Evolutionary conservation across 1,284 basidiomycete species (phyloP).

Genomic region (Trametes versicolor): DNA sequence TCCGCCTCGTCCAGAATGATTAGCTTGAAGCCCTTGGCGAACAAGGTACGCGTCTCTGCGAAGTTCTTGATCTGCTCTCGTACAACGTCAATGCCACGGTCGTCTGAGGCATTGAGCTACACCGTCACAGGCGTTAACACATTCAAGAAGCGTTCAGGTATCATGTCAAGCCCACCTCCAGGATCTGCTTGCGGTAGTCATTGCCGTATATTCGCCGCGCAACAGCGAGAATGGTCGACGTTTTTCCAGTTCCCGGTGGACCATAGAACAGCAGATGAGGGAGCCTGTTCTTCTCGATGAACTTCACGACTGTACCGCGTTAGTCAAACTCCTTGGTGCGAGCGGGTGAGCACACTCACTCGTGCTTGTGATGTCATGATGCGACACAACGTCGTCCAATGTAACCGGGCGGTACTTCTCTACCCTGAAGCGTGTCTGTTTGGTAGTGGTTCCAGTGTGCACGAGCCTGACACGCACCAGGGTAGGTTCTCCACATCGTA

Average conservation of each 20-base stretch:
- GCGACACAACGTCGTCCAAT: slow-evolving; percentile 92
- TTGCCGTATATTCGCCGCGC: slow-evolving; percentile 92
- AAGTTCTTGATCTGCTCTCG: slow-evolving; percentile 99
- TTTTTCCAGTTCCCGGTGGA: slow-evolving; percentile 98
- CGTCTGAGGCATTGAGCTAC: slow-evolving; percentile 96
- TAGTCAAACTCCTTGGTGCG: neutral
- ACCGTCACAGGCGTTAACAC: neutral
- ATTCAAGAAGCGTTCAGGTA: neutral
- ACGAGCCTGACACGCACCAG: slow-evolving; percentile 58
- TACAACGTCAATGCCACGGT: slow-evolving; percentile 98
- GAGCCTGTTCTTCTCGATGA: slow-evolving; percentile 94
- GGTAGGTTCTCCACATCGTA: slow-evolving; percentile 73
- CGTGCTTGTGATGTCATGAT: slow-evolving; percentile 92
- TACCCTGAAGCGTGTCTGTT: slow-evolving; percentile 67
- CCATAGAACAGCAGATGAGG: slow-evolving; percentile 98
- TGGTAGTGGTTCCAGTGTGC: neutral
- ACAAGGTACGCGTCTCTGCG: slow-evolving; percentile 93
- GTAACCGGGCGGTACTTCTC: slow-evolving; percentile 94
- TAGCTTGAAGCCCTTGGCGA: slow-evolving; percentile 94
- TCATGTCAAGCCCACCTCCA: slow-evolving; percentile 72
- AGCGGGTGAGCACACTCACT: slow-evolving; percentile 62
- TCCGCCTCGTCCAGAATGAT: slow-evolving; percentile 99
- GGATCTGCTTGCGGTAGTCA: slow-evolving; percentile 88
- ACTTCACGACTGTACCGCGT: slow-evolving; percentile 85
- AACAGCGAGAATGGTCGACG: slow-evolving; percentile 97